Evolutionary conservation across 441 rosid species (phyloP).

Genomic region (Populus hybrid): DNA sequence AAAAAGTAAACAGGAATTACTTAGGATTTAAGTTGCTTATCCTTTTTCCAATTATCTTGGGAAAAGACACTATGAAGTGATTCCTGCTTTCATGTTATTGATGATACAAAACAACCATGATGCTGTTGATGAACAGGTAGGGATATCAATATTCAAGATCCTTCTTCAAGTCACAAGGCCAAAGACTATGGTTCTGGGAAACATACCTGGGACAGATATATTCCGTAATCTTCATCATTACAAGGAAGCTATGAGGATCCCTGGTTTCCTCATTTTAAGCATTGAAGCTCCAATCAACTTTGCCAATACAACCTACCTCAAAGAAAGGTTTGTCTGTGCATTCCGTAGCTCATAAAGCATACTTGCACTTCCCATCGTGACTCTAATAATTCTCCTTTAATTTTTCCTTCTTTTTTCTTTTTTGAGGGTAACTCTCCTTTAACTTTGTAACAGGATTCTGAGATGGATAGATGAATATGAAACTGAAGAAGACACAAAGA

Average conservation of each 20-base stretch:
- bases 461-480: constrained; percentile 91
- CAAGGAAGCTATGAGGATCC: constrained; percentile 66
- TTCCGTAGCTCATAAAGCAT: neutral
- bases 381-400: neutral
- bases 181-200: constrained; percentile 66
- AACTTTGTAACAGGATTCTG: constrained; percentile 41
- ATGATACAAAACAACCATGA: neutral
- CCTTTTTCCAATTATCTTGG: neutral
- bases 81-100: neutral
- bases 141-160: constrained; percentile 75
- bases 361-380: neutral
- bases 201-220: constrained; percentile 70
- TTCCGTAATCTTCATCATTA: constrained; percentile 75
- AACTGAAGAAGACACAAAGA: constrained; percentile 43
- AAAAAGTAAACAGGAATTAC: neutral
- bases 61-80: neutral
- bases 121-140: constrained; percentile 42
- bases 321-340: constrained; percentile 56
- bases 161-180: constrained; percentile 85
- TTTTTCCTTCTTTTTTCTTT: neutral
- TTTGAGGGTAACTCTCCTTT: neutral
- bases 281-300: constrained; percentile 85
- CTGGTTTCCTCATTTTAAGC: constrained; percentile 76
- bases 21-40: neutral
- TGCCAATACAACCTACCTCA: constrained; percentile 79